Percentiles rank a stretch among this genome's conserved stretches.
phyloP scores from a whole-genome alignment of 139 green algal species.

The Microglena sp. region DNA sequence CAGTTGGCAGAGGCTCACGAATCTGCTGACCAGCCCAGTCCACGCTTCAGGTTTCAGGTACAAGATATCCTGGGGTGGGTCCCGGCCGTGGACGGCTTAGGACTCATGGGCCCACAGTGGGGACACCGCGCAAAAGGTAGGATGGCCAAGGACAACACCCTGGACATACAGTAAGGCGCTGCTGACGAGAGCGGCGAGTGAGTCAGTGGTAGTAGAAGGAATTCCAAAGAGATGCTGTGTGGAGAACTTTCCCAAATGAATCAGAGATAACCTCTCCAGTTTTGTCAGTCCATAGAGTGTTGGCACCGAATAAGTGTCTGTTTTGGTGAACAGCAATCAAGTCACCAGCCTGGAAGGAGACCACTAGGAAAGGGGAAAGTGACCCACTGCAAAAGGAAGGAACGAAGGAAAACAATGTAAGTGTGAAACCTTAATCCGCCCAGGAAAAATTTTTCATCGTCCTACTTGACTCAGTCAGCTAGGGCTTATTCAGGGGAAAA shows the following conservation, averaged over 20 bases:
- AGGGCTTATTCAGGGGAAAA: no score
- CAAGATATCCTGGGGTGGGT: conserved; percentile 14
- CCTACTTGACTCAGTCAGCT: no score
- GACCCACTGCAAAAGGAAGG: no score
- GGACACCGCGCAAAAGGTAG: conserved; percentile 63
- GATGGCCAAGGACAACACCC: conserved; percentile 69
- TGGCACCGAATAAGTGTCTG: no score
- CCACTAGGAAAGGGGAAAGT: no score
- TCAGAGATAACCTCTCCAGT: conserved; percentile 43
- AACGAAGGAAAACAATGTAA: no score
- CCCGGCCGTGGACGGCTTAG: conserved; percentile 49
- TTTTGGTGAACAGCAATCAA: no score
- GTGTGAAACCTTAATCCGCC: no score
- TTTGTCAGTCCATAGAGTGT: conserved; percentile 54
- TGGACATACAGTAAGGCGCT: conserved; percentile 30
- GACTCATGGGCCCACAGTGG: conserved; percentile 68
- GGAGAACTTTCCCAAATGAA: conserved; percentile 62
- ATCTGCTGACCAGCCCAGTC: conserved; percentile 76
- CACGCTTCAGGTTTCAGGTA: conserved; percentile 9
- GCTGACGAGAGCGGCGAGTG: conserved; percentile 33
- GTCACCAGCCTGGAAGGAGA: no score
- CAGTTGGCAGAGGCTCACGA: conserved; percentile 71
- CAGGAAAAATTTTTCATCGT: no score
- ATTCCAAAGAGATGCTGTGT: conserved; percentile 57
- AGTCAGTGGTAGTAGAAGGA: conserved; percentile 43